These are phyloP conservation scores for Emiliania huxleyi DNA, from an alignment of 78 protist species.

Conservation along the genomic window DNA sequence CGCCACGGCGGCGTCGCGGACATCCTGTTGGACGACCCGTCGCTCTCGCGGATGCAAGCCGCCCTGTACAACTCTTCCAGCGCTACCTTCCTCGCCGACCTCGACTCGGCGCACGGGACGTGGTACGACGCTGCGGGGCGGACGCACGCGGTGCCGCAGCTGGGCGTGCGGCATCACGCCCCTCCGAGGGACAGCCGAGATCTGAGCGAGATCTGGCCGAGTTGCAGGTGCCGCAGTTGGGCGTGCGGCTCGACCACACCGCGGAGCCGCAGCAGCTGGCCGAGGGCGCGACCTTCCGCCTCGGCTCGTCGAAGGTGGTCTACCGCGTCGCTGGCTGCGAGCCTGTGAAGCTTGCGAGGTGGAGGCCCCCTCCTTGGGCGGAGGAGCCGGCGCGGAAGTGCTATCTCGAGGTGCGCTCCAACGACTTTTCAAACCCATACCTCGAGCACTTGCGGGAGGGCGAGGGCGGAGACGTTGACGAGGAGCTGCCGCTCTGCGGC, in stretches of 20 bases:
- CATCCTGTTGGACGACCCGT: not conserved
- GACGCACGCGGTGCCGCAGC: not conserved
- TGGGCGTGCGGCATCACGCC: too few relatives aligned
- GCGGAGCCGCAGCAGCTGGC: not conserved
- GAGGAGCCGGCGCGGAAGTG: not conserved
- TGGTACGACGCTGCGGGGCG: not conserved
- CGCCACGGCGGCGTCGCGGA: not conserved
- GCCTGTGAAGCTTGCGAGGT: not conserved
- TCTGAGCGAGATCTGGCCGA: too few relatives aligned
- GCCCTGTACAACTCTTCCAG: not conserved
- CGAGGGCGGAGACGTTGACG: not conserved
- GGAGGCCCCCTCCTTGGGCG: not conserved
- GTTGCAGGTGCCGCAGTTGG: not conserved
- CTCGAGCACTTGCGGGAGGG: not conserved
- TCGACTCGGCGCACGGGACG: not conserved
- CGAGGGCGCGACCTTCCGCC: not conserved
- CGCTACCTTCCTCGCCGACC: not conserved
- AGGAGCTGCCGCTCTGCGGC: not conserved
- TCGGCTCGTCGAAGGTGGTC: not conserved
- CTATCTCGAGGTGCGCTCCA: not conserved
- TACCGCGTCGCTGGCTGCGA: not conserved
- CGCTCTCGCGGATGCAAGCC: not conserved
- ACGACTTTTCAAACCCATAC: not conserved
- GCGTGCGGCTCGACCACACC: not conserved
- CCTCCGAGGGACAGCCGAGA: too few relatives aligned